Conservation (phyloP, 2,329 filamentous ascomycete genomes). For the Xylariaceae sp. region DNA sequence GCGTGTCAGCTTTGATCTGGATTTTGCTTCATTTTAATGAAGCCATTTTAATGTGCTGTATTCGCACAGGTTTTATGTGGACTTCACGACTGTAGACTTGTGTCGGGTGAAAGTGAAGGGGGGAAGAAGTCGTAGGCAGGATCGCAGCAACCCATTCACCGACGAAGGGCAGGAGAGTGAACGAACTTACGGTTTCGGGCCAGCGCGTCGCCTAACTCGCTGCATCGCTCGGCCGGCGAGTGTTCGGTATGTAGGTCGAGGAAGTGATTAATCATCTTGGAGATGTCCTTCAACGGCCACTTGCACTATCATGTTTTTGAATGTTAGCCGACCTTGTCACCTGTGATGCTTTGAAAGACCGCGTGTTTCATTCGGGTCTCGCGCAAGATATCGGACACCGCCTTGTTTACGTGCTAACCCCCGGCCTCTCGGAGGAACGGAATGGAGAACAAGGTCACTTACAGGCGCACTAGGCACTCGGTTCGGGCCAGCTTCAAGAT, state of each 20-base stretch:
- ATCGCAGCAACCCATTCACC: neutral
- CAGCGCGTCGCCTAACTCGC: constrained; percentile 40
- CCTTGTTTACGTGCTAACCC: neutral
- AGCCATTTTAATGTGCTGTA: no score
- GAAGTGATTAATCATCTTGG: constrained; percentile 43
- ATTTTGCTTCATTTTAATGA: neutral
- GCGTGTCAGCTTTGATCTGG: neutral
- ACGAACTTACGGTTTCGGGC: constrained; percentile 36
- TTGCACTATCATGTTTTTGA: constrained; percentile 25
- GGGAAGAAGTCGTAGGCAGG: neutral
- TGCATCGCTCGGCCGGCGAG: constrained; percentile 36
- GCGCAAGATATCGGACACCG: neutral
- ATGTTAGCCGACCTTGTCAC: neutral
- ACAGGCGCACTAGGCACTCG: constrained; percentile 40
- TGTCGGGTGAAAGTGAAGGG: neutral
- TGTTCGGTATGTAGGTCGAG: constrained; percentile 44
- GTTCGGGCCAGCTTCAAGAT: constrained; percentile 35
- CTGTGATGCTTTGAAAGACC: neutral
- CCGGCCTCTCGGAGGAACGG: neutral
- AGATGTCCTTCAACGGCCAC: constrained; percentile 43
- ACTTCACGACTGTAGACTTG: no score
- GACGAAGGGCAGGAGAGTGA: neutral
- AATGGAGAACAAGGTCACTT: constrained; percentile 1
- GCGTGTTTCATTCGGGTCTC: no score
- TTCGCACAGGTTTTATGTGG: no score